Base-by-base conservation (phyloP, 2,329 filamentous ascomycete species). In the Aureobasidium sp. region DNA sequence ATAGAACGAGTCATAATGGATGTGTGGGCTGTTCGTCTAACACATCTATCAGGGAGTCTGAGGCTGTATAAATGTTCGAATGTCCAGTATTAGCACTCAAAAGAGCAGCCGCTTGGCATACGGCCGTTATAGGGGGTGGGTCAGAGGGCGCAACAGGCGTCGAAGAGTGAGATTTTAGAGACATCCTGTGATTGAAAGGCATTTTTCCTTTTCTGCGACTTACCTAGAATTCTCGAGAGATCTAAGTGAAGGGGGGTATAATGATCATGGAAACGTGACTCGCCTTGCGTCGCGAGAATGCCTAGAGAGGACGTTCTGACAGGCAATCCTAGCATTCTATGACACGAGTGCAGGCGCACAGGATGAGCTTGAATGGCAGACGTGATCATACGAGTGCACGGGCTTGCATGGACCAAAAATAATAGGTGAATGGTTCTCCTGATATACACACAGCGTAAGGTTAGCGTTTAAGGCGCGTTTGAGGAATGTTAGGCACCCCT, bases 241-340 rank as follows among this genome's bases (percentile, higher is more conserved):
- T 2, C 46, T 9, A 10, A 43, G 39, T 27, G 10, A 36, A 46
- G 52, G 53, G 27, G 39, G 41, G 53, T 57, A 36, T 57, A 46
- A n/a, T 57, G 53, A 46, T 24, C 53, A 57, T 46, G 53, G 17
- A 59, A 48, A 47, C 27, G 55, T 48, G 43, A 48, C 46, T 44
- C 15, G 55, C 55, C 55, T 59, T 47, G 55, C 55, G 26, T 59
- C 55, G 24, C 24, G 29, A 48, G 39, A 15, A 37, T 41, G 41
- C 32, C 17, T 48, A 59, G 43, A 44, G 6, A 59, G 17, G 34
- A 39, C 17, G 50, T 26, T 26, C 34, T 39, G 24, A 12, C 34
- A 15, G 34, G 17, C 20, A 15, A 26, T 12, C 34, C 34, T 53
- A 53, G 34, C 50, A 52, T 26, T 53, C 10, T 7, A 53, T 9